Evolutionary conservation across 345 rosid genomes (phyloP).

Genomic region (Populus simonii): DNA sequence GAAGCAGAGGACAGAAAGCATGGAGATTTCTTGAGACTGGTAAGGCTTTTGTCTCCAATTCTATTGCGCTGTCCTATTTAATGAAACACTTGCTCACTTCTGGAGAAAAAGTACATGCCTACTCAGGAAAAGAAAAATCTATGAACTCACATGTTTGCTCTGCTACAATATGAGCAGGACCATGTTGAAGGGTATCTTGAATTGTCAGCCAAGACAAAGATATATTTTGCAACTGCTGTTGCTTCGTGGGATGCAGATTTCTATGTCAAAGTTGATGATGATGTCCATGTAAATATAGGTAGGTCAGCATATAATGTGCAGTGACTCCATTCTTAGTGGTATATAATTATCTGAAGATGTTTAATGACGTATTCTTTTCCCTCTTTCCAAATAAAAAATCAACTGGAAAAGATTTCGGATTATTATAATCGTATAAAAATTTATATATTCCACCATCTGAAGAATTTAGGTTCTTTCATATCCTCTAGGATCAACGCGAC

Average conservation of each 20-base stretch:
- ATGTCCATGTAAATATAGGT: conserved; percentile 98
- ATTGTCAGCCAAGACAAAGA: conserved; percentile 95
- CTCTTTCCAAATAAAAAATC: not conserved
- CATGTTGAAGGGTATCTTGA: conserved; percentile 98
- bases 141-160: conserved; percentile 7
- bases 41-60: conserved; percentile 21
- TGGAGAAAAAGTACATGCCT: not conserved
- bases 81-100: not conserved
- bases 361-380: not conserved
- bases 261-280: conserved; percentile 96
- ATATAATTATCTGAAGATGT: not conserved
- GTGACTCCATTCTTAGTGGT: not conserved
- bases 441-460: too few species aligned
- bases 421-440: too few species aligned
- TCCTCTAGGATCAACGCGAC: not conserved
- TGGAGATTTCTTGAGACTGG: conserved; percentile 90
- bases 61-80: conserved; percentile 1
- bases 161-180: conserved; percentile 47
- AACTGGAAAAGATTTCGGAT: not conserved
- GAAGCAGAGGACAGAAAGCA: conserved; percentile 91
- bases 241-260: conserved; percentile 93
- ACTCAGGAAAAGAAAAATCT: not conserved
- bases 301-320: not conserved
- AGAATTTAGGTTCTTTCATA: too few species aligned
- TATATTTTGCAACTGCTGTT: conserved; percentile 85